These are phyloP conservation scores for Chlorophyllum brunneum DNA, from an alignment of 768 basidiomycete genomes.

Conservation along the genomic window DNA sequence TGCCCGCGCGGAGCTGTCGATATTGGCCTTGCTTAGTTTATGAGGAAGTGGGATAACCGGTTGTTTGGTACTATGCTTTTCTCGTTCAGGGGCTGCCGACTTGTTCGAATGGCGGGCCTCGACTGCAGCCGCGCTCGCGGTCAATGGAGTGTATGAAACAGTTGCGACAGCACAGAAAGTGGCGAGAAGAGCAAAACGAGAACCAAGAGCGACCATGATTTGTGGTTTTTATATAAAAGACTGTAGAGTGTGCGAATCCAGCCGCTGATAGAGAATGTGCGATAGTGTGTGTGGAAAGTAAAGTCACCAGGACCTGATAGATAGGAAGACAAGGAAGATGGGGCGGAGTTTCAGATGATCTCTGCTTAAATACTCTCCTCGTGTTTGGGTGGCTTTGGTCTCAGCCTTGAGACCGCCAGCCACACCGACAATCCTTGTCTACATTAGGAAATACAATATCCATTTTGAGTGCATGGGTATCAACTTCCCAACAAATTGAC, in stretches of 20 bases:
- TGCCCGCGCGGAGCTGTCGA: background rate
- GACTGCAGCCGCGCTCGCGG: background rate
- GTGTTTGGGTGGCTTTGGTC: constrained; percentile 3
- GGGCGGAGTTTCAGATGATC: background rate
- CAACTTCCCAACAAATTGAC: no score
- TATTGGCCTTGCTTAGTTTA: background rate
- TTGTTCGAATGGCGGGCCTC: constrained; percentile 2
- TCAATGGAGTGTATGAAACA: background rate
- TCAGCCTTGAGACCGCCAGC: constrained; percentile 1
- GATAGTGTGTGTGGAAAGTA: constrained; percentile 8
- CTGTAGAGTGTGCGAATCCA: background rate
- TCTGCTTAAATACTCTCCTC: background rate
- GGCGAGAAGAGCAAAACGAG: constrained; percentile 5
- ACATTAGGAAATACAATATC: background rate
- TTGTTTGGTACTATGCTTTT: background rate
- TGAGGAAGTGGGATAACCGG: constrained; percentile 1
- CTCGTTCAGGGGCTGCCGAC: background rate
- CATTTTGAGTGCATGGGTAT: background rate
- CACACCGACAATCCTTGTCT: background rate
- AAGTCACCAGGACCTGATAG: constrained; percentile 6
- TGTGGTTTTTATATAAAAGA: background rate
- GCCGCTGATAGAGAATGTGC: constrained; percentile 3
- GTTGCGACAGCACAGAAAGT: background rate
- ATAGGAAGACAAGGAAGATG: background rate
- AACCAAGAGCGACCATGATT: constrained; percentile 5